phyloP scores from a whole-genome alignment of 176 grass and related monocot genomes.

The Oryza rufipogon region DNA sequence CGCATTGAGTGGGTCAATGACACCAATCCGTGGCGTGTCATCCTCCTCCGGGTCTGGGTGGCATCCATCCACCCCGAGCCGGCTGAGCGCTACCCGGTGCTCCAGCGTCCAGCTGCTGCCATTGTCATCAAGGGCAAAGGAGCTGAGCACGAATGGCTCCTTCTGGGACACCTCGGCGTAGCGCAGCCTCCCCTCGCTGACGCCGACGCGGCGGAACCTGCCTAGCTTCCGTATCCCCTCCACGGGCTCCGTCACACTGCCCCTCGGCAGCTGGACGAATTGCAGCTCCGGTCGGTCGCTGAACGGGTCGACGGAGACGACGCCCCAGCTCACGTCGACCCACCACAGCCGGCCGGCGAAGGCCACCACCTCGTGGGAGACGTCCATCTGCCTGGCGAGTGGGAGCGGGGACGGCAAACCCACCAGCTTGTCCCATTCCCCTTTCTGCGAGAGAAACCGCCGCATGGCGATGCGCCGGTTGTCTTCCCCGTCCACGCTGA shows the following conservation, averaged over 20 bases:
- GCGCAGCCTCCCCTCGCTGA: slow-evolving; percentile 26
- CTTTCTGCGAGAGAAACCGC: too few species aligned
- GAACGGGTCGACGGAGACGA: slow-evolving; percentile 11
- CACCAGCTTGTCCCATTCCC: slow-evolving; percentile 4
- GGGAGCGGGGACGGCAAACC: neutral
- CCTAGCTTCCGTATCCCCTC: neutral
- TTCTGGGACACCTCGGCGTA: slow-evolving; percentile 33
- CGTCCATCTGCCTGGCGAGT: neutral
- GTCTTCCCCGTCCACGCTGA: too few species aligned
- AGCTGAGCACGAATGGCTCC: too few species aligned
- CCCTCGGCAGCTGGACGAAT: slow-evolving; percentile 37
- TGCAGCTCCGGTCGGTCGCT: neutral
- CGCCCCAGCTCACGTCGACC: slow-evolving; percentile 27
- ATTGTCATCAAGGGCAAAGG: too few species aligned
- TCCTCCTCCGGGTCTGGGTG: neutral
- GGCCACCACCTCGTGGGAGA: neutral
- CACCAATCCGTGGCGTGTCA: slow-evolving; percentile 14
- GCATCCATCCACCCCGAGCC: neutral
- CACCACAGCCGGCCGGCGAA: slow-evolving; percentile 8
- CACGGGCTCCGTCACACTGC: neutral
- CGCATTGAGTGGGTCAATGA: slow-evolving; percentile 27
- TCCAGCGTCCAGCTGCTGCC: neutral
- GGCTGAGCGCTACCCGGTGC: slow-evolving; percentile 22
- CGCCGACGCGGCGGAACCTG: slow-evolving; percentile 18
- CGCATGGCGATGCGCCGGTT: too few species aligned